Percentiles rank a stretch among this genome's conserved stretches.
Conservation (phyloP, 2,329 filamentous ascomycete genomes). For the Cytospora paraplurivora region DNA sequence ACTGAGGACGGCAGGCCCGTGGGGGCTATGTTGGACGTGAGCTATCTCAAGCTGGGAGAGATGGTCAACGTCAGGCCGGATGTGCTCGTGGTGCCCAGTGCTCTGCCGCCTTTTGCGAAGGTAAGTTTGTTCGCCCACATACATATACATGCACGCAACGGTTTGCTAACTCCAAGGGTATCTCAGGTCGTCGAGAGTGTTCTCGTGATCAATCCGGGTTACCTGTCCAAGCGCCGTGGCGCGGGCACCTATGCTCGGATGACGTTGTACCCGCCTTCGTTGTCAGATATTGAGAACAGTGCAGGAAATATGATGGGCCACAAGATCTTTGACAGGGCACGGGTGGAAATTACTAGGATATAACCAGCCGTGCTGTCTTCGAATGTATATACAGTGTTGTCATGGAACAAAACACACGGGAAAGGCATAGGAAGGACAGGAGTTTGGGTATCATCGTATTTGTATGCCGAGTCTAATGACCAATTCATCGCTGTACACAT, state of each 20-base stretch:
- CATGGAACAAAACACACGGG: not conserved
- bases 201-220: conserved; percentile 86
- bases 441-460: conserved; percentile 30
- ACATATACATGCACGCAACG: not conserved
- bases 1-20: conserved; percentile 62
- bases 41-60: conserved; percentile 85
- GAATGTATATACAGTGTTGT: not conserved
- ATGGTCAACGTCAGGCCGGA: conserved; percentile 87
- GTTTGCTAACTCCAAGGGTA: conserved; percentile 25
- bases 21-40: conserved; percentile 78
- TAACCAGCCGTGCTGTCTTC: conserved; percentile 33
- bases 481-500: not conserved
- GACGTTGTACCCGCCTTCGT: conserved; percentile 66
- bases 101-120: conserved; percentile 84
- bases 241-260: conserved; percentile 85
- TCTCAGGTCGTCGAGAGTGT: conserved; percentile 85
- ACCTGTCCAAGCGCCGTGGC: conserved; percentile 79
- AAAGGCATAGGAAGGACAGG: not conserved
- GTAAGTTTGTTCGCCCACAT: conserved; percentile 50
- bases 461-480: conserved; percentile 1
- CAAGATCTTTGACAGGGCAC: conserved; percentile 76
- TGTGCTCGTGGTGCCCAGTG: conserved; percentile 79
- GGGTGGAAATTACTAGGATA: conserved; percentile 86
- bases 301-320: conserved; percentile 66
- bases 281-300: conserved; percentile 60